Conservation (phyloP, 2,329 filamentous ascomycete species). For the Magnaporthiopsis rhizophila region DNA sequence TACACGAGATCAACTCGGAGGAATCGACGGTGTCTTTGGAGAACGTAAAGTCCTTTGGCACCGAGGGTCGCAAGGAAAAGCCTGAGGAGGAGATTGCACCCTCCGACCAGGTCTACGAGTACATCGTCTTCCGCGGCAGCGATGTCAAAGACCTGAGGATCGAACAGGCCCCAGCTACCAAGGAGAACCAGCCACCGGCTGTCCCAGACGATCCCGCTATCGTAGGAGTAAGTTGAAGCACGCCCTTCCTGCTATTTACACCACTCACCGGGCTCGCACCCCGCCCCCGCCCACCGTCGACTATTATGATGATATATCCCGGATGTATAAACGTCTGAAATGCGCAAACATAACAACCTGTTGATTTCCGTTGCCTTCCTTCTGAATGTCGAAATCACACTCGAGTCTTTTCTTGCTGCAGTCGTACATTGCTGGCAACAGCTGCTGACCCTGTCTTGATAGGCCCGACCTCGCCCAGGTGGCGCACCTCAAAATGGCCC, state of each 20-base stretch:
- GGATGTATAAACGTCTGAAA: constrained; percentile 95
- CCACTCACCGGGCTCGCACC: constrained; percentile 9
- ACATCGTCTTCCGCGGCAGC: constrained; percentile 96
- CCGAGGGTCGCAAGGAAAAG: constrained; percentile 76
- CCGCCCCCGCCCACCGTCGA: constrained; percentile 12
- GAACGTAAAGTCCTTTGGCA: constrained; percentile 90
- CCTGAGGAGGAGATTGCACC: constrained; percentile 75
- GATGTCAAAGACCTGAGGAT: constrained; percentile 98
- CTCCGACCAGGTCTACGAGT: constrained; percentile 88
- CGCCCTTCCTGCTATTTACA: constrained; percentile 10
- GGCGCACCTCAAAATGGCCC: constrained; percentile 17
- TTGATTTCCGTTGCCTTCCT: constrained; percentile 99
- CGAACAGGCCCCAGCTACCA: constrained; percentile 67
- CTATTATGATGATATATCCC: constrained; percentile 85
- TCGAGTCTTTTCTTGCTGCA: constrained; percentile 7
- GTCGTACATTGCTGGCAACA: neutral
- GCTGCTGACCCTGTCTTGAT: constrained; percentile 10
- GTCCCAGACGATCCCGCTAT: constrained; percentile 95
- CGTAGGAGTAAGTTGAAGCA: constrained; percentile 73
- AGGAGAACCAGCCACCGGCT: constrained; percentile 66
- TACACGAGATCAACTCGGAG: constrained; percentile 97
- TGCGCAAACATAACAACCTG: constrained; percentile 77
- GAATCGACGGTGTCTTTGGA: constrained; percentile 94
- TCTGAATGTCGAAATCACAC: constrained; percentile 56
- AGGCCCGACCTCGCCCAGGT: constrained; percentile 12